A percentile compares a stretch with the other conserved stretches of the same genome.
Conservation (phyloP, 345 rosid species). For the Physaria fendleri region DNA sequence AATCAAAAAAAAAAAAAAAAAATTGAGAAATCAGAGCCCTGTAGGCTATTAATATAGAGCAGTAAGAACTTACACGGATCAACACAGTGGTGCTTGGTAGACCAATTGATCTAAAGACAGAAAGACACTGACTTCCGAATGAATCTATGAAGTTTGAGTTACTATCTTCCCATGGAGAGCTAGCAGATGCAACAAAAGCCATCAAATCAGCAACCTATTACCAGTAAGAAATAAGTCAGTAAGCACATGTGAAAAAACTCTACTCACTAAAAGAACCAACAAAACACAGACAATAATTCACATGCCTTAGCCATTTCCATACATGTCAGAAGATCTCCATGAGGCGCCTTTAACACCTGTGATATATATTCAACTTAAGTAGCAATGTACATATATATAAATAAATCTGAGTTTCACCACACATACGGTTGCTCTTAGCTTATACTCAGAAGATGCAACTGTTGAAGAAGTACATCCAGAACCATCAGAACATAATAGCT, state of each 20-base stretch:
- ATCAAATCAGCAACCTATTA: slow-evolving; percentile 88
- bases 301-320: slow-evolving; percentile 95
- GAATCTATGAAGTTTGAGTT: slow-evolving; percentile 52
- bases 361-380: not conserved
- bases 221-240: slow-evolving; percentile 1
- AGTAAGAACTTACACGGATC: slow-evolving; percentile 63
- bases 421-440: slow-evolving; percentile 65
- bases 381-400: not conserved
- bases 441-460: slow-evolving; percentile 62
- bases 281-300: not conserved
- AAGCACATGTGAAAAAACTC: not conserved
- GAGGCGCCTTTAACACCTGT: slow-evolving; percentile 76
- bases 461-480: slow-evolving; percentile 37
- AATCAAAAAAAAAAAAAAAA: not conserved
- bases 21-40: not conserved
- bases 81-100: slow-evolving; percentile 81
- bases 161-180: slow-evolving; percentile 46
- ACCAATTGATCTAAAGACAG: slow-evolving; percentile 80
- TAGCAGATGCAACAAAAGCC: slow-evolving; percentile 86
- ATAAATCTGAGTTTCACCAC: not conserved
- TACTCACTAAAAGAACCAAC: not conserved
- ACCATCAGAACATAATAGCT: slow-evolving; percentile 39
- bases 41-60: not conserved
- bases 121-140: slow-evolving; percentile 79
- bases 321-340: slow-evolving; percentile 71